phyloP scores from a whole-genome alignment of 129 eudicot genomes.

The Flaveria trinervia region DNA sequence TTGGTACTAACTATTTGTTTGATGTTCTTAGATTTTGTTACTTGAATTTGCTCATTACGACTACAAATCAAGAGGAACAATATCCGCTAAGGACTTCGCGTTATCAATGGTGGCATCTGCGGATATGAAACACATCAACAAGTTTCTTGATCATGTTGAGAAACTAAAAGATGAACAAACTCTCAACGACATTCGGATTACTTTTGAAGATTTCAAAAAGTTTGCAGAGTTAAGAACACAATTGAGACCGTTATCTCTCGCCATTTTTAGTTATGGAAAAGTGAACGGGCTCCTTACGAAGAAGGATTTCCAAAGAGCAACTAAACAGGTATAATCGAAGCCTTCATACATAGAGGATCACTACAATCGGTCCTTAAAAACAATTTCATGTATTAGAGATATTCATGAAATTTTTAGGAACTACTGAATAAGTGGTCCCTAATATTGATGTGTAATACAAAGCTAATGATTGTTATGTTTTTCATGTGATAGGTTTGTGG shows the following conservation, averaged over 20 bases:
- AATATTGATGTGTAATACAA: not conserved
- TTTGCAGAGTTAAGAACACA: conserved; percentile 65
- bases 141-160: conserved; percentile 67
- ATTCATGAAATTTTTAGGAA: not conserved
- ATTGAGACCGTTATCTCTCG: conserved; percentile 67
- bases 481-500: conserved; percentile 64
- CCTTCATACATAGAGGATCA: not conserved
- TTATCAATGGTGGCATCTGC: conserved; percentile 94
- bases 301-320: conserved; percentile 74
- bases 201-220: conserved; percentile 71
- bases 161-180: conserved; percentile 49
- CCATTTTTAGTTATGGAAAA: conserved; percentile 78
- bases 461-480: not conserved
- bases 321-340: conserved; percentile 45
- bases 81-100: conserved; percentile 89
- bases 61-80: conserved; percentile 67
- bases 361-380: not conserved
- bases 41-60: conserved; percentile 90
- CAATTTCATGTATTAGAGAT: not conserved
- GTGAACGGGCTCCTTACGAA: conserved; percentile 77
- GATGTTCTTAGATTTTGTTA: conserved; percentile 55
- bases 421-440: not conserved
- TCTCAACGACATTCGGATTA: conserved; percentile 53
- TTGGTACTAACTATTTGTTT: conserved; percentile 13
- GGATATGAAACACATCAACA: conserved; percentile 74